Conservation (phyloP, 345 rosid genomes). For the Tarenaya hassleriana region DNA sequence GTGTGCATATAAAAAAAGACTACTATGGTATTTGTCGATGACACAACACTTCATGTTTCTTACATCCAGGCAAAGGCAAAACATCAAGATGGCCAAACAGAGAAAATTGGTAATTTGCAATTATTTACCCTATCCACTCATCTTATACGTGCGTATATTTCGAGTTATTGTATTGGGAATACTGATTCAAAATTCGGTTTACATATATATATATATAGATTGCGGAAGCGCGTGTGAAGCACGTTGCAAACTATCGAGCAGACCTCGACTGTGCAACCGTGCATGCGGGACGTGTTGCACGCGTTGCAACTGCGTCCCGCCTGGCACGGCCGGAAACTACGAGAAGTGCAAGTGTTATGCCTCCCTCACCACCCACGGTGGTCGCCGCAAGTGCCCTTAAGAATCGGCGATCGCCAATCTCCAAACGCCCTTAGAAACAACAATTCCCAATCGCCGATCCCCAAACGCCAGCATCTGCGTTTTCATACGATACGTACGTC, state of each 20-base stretch:
- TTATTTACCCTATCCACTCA: conserved; percentile 5
- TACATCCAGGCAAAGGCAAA: conserved; percentile 16
- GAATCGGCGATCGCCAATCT: background rate
- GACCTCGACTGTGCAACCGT: conserved; percentile 53
- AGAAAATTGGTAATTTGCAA: conserved; percentile 21
- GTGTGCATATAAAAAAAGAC: too few species aligned
- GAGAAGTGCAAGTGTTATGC: conserved; percentile 65
- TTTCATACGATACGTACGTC: too few species aligned
- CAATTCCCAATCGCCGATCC: too few species aligned
- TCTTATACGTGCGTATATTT: conserved; percentile 1
- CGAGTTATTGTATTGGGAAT: background rate
- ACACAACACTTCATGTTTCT: background rate
- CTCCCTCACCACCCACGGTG: conserved; percentile 62
- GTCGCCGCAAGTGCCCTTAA: conserved; percentile 74
- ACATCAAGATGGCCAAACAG: background rate
- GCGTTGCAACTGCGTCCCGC: conserved; percentile 76
- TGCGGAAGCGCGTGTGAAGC: conserved; percentile 51
- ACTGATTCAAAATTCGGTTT: background rate
- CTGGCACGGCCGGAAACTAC: conserved; percentile 61
- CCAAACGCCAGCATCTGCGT: too few species aligned
- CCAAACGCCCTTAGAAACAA: too few species aligned
- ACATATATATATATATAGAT: conserved; percentile 31
- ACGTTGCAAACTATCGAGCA: conserved; percentile 55
- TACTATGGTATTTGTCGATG: too few species aligned
- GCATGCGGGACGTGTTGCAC: conserved; percentile 76